These are phyloP conservation scores for Saksenaea vasiformis DNA, from an alignment of 371 early-diverging fungal genomes.

Conservation along the genomic window DNA sequence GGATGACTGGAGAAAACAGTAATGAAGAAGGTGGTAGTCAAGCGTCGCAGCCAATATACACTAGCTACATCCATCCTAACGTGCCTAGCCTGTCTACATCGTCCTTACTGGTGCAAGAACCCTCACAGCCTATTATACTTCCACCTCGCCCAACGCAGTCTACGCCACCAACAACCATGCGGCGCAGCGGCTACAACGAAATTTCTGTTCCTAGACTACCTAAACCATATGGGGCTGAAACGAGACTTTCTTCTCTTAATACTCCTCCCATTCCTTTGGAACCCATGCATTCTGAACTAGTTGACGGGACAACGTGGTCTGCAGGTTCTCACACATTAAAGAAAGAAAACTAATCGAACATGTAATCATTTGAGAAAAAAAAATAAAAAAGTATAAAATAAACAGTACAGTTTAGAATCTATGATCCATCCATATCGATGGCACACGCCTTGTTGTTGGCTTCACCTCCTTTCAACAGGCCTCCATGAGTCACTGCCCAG, in stretches of 20 bases:
- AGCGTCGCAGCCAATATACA: background rate
- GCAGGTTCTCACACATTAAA: too few relatives aligned
- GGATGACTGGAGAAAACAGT: background rate
- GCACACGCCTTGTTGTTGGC: background rate
- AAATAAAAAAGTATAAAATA: too few relatives aligned
- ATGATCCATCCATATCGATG: too few relatives aligned
- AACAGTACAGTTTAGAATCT: too few relatives aligned
- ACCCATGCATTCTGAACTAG: too few relatives aligned
- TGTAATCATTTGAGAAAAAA: too few relatives aligned
- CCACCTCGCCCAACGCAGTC: background rate
- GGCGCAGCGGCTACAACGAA: background rate
- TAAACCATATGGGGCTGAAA: too few relatives aligned
- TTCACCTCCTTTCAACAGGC: background rate
- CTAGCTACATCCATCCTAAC: background rate
- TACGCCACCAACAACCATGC: background rate
- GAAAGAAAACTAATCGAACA: too few relatives aligned
- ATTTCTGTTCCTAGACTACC: too few relatives aligned
- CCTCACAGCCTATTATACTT: background rate
- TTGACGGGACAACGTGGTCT: too few relatives aligned
- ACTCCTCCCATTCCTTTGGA: too few relatives aligned
- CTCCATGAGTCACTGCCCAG: constrained; percentile 17
- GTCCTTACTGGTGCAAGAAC: background rate
- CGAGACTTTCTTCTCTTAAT: too few relatives aligned
- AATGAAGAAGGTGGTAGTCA: background rate
- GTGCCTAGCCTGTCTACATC: background rate